phyloP scores from a whole-genome alignment of 164 flowering plant genomes.

The Paratinospora sagittata region DNA sequence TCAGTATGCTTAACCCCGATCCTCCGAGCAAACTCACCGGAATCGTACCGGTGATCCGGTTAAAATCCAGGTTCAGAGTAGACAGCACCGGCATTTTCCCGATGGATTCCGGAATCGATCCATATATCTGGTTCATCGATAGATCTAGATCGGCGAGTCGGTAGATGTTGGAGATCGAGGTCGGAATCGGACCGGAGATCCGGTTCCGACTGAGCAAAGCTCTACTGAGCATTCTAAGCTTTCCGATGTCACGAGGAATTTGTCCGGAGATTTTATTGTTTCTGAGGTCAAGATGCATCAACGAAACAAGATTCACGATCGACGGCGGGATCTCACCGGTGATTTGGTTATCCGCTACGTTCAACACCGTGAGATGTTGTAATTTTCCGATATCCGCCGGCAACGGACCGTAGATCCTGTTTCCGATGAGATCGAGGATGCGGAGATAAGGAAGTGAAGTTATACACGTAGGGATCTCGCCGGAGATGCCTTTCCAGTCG shows the following conservation, averaged over 20 bases:
- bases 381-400: constrained; percentile 63
- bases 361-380: constrained; percentile 50
- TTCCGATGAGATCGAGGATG: constrained; percentile 64
- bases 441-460: constrained; percentile 50
- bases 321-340: constrained; percentile 67
- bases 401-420: constrained; percentile 53
- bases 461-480: constrained; percentile 62
- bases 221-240: constrained; percentile 65
- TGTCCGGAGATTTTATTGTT: constrained; percentile 54
- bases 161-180: constrained; percentile 46
- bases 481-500: constrained; percentile 61
- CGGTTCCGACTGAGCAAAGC: constrained; percentile 57
- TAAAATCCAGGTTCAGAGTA: constrained; percentile 62
- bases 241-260: constrained; percentile 47
- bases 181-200: constrained; percentile 53
- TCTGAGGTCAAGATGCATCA: constrained; percentile 77
- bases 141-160: constrained; percentile 79
- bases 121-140: constrained; percentile 49
- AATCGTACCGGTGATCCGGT: constrained; percentile 48
- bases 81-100: constrained; percentile 69
- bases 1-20: constrained; percentile 49
- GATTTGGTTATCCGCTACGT: constrained; percentile 72
- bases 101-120: constrained; percentile 46
- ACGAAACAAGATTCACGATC: constrained; percentile 27
- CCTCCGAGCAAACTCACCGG: constrained; percentile 44